Percentiles rank a stretch among this genome's conserved stretches.
These are phyloP conservation scores for Leishmania tarentolae DNA, from an alignment of 208 protist species.

Conservation along the genomic window DNA sequence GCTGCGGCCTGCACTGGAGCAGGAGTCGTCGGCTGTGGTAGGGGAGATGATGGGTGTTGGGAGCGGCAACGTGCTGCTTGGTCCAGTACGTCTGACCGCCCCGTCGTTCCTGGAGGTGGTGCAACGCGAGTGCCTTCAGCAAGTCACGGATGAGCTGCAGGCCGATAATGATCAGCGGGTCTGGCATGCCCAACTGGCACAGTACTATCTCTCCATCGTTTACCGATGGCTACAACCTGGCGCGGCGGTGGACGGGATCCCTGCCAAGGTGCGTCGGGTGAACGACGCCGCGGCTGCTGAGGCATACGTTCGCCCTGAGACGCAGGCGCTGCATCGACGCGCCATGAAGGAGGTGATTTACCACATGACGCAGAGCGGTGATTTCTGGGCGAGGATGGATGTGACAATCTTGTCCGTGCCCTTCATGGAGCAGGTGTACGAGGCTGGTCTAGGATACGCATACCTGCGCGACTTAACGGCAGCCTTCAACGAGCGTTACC, in stretches of 20 bases:
- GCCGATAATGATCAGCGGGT: conserved; percentile 45
- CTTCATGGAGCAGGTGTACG: conserved; percentile 70
- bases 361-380: conserved; percentile 39
- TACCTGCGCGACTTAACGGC: conserved; percentile 68
- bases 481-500: conserved; percentile 70
- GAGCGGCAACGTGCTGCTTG: conserved; percentile 45
- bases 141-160: conserved; percentile 26
- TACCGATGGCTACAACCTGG: conserved; percentile 24
- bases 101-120: conserved; percentile 46
- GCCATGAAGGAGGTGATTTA: conserved; percentile 77
- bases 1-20: conserved; percentile 61
- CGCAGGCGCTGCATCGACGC: conserved; percentile 45
- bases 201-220: conserved; percentile 54
- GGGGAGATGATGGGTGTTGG: conserved; percentile 23
- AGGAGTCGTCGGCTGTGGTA: conserved; percentile 8
- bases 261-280: not conserved
- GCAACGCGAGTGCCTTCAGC: conserved; percentile 19
- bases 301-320: not conserved
- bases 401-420: conserved; percentile 57
- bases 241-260: not conserved
- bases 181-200: conserved; percentile 61
- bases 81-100: conserved; percentile 45
- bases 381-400: conserved; percentile 55
- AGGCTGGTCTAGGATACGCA: conserved; percentile 55
- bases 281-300: not conserved